These are phyloP conservation scores for Dryadomyces quercivorus DNA, from an alignment of 2,329 filamentous ascomycete genomes.

Conservation along the genomic window DNA sequence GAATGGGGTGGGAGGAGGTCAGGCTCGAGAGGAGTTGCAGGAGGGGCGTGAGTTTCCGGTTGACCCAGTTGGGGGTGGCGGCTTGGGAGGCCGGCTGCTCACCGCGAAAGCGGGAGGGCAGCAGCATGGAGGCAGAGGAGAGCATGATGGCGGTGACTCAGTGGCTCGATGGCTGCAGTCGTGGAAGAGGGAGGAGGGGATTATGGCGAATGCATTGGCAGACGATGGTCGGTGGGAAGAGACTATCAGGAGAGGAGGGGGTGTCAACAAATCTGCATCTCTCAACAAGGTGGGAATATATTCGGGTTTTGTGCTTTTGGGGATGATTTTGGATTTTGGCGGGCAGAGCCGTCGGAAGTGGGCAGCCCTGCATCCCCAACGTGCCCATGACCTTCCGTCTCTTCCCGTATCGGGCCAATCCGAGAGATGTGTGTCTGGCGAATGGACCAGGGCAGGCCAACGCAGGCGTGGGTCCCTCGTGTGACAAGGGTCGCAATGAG, in stretches of 20 bases:
- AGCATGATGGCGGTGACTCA: slow-evolving; percentile 27
- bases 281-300: too few relatives aligned
- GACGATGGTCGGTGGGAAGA: too few relatives aligned
- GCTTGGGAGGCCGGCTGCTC: slow-evolving; percentile 35
- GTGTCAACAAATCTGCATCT: too few relatives aligned
- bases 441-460: background rate
- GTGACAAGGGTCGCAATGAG: background rate
- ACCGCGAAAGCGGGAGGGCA: slow-evolving; percentile 51
- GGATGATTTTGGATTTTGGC: too few relatives aligned
- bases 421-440: background rate
- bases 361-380: too few relatives aligned
- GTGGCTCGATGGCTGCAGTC: background rate
- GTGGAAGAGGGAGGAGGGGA: background rate
- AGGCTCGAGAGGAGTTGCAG: slow-evolving; percentile 69
- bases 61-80: slow-evolving; percentile 42
- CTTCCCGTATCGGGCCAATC: background rate
- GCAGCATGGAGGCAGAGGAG: slow-evolving; percentile 29
- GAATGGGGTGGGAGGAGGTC: slow-evolving; percentile 86
- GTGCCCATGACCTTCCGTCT: background rate
- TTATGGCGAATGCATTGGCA: slow-evolving; percentile 16
- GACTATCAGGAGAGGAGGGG: too few relatives aligned
- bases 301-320: too few relatives aligned
- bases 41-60: slow-evolving; percentile 56
- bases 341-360: too few relatives aligned
- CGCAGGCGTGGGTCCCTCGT: background rate